Evolutionary conservation across 192 early-diverging fungal genomes (phyloP).

Genomic region (Chytriomyces sp.): DNA sequence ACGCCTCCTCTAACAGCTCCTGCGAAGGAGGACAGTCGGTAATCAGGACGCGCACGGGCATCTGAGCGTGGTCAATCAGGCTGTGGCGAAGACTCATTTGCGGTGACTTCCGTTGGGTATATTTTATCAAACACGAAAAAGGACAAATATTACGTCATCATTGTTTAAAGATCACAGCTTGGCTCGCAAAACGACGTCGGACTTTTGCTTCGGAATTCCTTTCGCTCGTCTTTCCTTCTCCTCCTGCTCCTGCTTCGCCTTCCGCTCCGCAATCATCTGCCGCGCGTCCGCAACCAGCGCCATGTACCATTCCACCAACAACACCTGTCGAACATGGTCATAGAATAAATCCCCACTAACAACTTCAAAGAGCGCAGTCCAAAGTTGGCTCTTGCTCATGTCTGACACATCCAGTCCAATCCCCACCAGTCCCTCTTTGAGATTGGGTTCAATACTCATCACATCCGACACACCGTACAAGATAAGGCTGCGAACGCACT

Average conservation of each 20-base stretch:
- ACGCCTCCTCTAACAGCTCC: conserved; percentile 5
- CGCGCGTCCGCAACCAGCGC: conserved; percentile 12
- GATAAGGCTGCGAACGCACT: conserved; percentile 30
- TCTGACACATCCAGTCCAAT: conserved; percentile 11
- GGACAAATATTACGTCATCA: conserved; percentile 1
- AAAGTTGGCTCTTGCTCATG: neutral
- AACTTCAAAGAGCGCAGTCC: conserved; percentile 36
- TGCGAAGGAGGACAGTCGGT: conserved; percentile 35
- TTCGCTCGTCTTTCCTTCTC: neutral
- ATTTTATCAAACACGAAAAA: too few relatives aligned
- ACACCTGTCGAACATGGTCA: conserved; percentile 27
- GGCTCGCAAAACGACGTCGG: too few relatives aligned
- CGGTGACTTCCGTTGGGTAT: too few relatives aligned
- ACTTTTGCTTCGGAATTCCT: too few relatives aligned
- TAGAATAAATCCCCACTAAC: conserved; percentile 17
- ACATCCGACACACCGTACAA: conserved; percentile 18
- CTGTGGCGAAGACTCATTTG: neutral
- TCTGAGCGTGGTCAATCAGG: conserved; percentile 12
- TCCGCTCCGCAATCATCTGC: neutral
- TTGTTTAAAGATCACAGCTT: neutral
- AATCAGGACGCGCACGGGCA: conserved; percentile 28
- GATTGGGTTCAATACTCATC: neutral
- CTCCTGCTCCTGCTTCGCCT: neutral
- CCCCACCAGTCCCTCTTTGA: neutral
- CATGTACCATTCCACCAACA: conserved; percentile 37